Evolutionary conservation across 2,329 filamentous ascomycete genomes (phyloP).

Genomic region (Reticulascus tulasneorum): DNA sequence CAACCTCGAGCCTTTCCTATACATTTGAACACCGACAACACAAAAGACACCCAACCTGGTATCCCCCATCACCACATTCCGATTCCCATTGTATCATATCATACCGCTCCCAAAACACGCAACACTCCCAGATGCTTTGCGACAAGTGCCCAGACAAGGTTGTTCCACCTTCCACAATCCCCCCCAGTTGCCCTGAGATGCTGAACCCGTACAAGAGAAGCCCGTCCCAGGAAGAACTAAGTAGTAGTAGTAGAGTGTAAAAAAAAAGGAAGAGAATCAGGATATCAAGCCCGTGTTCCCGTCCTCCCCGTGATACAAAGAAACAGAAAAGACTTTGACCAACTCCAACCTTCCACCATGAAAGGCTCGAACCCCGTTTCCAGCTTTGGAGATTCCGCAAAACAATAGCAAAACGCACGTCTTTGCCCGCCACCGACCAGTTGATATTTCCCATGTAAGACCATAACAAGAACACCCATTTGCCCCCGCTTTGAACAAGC

Average conservation of each 20-base stretch:
- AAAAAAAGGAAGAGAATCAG: constrained; percentile 10
- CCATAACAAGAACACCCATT: constrained; percentile 33
- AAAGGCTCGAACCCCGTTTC: constrained; percentile 20
- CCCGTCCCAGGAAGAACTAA: constrained; percentile 2
- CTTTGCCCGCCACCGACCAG: constrained; percentile 27
- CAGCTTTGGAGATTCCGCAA: constrained; percentile 21
- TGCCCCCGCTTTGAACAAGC: constrained; percentile 23
- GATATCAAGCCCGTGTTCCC: constrained; percentile 4
- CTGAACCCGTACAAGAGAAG: constrained; percentile 3
- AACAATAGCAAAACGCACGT: constrained; percentile 26
- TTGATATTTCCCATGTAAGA: constrained; percentile 26
- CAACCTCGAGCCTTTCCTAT: constrained; percentile 15
- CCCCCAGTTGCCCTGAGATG: constrained; percentile 7
- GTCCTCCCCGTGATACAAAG: constrained; percentile 2
- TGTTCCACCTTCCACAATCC: constrained; percentile 2
- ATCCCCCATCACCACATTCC: constrained; percentile 9
- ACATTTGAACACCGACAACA: constrained; percentile 1
- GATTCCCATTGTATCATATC: constrained; percentile 14
- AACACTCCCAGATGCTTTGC: constrained; percentile 11
- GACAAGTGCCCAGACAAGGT: constrained; percentile 13
- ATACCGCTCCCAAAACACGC: constrained; percentile 13
- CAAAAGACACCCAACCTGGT: constrained; percentile 7
- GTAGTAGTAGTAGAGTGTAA: constrained; percentile 5
- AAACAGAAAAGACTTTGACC: constrained; percentile 22
- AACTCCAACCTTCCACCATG: constrained; percentile 29